A percentile compares a stretch with the other conserved stretches of the same genome.
Evolutionary conservation across 306 rosid genomes (phyloP).

Genomic region (Lagenaria siceraria): DNA sequence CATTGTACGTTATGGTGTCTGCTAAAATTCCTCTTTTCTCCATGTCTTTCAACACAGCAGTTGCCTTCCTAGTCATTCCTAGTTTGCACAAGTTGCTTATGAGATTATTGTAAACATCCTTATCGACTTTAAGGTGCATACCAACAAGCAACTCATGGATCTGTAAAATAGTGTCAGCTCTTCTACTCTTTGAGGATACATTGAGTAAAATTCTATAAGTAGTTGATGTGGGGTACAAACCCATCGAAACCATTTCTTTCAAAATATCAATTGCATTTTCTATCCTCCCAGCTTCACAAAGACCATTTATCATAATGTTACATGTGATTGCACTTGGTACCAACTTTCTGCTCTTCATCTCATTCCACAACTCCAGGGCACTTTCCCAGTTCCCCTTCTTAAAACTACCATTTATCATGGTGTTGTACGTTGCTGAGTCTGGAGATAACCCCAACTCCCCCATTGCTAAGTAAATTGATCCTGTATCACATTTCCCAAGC

Average conservation of each 20-base stretch:
- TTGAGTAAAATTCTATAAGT: slow-evolving; percentile 52
- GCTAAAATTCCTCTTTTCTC: slow-evolving; percentile 34
- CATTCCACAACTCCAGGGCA: slow-evolving; percentile 58
- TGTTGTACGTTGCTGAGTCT: slow-evolving; percentile 62
- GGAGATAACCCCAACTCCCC: slow-evolving; percentile 64
- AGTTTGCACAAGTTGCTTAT: slow-evolving; percentile 55
- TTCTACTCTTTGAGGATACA: slow-evolving; percentile 45
- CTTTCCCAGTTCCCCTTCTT: slow-evolving; percentile 39
- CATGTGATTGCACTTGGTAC: slow-evolving; percentile 44
- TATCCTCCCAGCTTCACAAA: slow-evolving; percentile 51
- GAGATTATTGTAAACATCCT: slow-evolving; percentile 48
- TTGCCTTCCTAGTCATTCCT: slow-evolving; percentile 77
- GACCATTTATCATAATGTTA: slow-evolving; percentile 47
- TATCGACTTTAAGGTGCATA: slow-evolving; percentile 53
- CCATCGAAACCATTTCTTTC: slow-evolving; percentile 45
- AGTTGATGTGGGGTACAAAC: slow-evolving; percentile 31
- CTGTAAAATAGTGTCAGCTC: slow-evolving; percentile 45
- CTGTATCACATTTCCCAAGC: slow-evolving; percentile 57
- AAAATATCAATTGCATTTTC: slow-evolving; percentile 48
- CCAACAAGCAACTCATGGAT: slow-evolving; percentile 49
- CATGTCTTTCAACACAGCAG: slow-evolving; percentile 55
- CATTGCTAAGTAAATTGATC: slow-evolving; percentile 50
- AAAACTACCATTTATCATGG: slow-evolving; percentile 51
- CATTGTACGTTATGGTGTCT: slow-evolving; percentile 56
- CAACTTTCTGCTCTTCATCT: slow-evolving; percentile 58